Base-by-base conservation (phyloP, 345 rosid genomes). In the Mercurialis annua region DNA sequence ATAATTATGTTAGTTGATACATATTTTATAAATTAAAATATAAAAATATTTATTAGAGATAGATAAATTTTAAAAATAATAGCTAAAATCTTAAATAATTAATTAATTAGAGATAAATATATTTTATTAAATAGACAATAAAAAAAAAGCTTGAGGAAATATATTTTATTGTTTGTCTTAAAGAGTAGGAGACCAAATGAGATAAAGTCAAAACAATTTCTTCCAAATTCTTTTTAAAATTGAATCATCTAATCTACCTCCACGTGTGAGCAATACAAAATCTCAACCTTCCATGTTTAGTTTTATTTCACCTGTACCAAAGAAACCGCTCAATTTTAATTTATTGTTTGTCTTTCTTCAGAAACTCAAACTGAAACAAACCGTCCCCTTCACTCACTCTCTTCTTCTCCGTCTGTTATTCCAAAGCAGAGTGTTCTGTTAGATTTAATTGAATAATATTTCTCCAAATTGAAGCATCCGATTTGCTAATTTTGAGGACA, bases 221-320 rank as follows among this genome's bases (percentile, higher is more conserved):
- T 11, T 34, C 27, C 10, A 14, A n/a, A n/a, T 8, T 60, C 63
- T 5, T 16, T 3, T 43, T 15, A 33, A 6, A 6, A 10, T 55
- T 30, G 58, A 40, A 65, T 16, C 65, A 10, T 68, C 79, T 77
- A 75, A 77, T 81, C 77, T 36, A 29, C 66, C 31, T 65, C 74
- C 86, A 82, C 88, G 83, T 81, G 84, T 80, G 49, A 69, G 10
- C 29, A 18, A n/a, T 34, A 17, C 27, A 0, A 4, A 20, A 38
- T 69, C 57, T 10, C 1, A 34, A 50, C 46, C 55, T 18, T 50
- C 18, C 18, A 30, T 29, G 23, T 61, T 49, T 33, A 2, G 52
- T 17, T 17, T 14, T 21, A 12, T 44, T 34, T 12, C 60, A 59
- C n/a, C n/a, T n/a, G n/a, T n/a, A 64, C 1, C 31, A 61, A 40